Conservation (phyloP, 805 yeast genomes). For the Kurtzmaniella cleridarum region DNA sequence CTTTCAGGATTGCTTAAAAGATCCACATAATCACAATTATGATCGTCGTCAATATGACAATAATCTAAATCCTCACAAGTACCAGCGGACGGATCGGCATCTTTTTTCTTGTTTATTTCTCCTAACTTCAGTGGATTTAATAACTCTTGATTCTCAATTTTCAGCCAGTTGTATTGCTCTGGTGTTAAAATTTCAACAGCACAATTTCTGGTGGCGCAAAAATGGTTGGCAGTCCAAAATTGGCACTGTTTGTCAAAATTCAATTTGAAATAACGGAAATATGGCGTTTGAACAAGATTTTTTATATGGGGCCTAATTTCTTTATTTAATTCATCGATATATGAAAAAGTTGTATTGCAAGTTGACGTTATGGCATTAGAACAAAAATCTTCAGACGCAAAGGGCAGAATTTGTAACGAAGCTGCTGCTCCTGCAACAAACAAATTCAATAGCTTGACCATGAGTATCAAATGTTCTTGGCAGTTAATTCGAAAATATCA, state of each 20-base stretch:
- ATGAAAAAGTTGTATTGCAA: conserved; percentile 41
- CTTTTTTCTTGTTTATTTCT: conserved; percentile 17
- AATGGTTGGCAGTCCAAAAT: conserved; percentile 76
- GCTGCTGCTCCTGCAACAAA: conserved; percentile 1
- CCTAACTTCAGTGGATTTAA: conserved; percentile 75
- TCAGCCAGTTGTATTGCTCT: conserved; percentile 65
- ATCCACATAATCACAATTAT: conserved; percentile 78
- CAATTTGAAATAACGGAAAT: conserved; percentile 82
- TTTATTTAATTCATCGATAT: conserved; percentile 33
- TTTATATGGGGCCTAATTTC: conserved; percentile 44
- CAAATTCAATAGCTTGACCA: no score
- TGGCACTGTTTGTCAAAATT: conserved; percentile 82
- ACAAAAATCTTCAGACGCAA: conserved; percentile 40
- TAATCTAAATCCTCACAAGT: conserved; percentile 52
- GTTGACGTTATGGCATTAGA: conserved; percentile 40
- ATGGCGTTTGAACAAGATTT: conserved; percentile 63
- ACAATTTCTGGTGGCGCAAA: conserved; percentile 83
- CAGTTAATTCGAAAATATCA: no score
- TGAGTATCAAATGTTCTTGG: no score
- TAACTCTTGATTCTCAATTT: conserved; percentile 41
- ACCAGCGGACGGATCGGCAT: conserved; percentile 12
- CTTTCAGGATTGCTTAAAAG: conserved; percentile 88
- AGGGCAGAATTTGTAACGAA: conserved; percentile 23
- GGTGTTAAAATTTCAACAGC: conserved; percentile 72
- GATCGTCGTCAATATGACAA: conserved; percentile 61